Evolutionary conservation across 225 moss, liverwort and hornwort species (phyloP).

Genomic region (Antitrichia curtipendula): DNA sequence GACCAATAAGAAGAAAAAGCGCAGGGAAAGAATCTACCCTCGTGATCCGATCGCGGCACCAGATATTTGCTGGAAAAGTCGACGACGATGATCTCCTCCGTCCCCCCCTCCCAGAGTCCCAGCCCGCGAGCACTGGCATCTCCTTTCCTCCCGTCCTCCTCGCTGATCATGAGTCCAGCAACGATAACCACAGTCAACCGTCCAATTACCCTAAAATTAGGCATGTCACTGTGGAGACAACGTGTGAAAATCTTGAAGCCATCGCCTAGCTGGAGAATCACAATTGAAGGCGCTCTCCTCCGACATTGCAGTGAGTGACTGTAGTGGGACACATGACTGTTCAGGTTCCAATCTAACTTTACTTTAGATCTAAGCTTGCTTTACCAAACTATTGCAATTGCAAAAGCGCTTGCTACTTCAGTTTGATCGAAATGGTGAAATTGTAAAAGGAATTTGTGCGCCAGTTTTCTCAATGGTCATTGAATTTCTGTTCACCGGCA

Average conservation of each 20-base stretch:
- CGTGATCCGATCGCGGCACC: neutral
- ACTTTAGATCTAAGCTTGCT: neutral
- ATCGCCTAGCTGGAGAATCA: neutral
- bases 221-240: neutral
- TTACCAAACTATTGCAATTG: too few species aligned
- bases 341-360: neutral
- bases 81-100: neutral
- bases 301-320: neutral
- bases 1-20: neutral
- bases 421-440: neutral
- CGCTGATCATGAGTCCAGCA: neutral
- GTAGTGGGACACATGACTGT: neutral
- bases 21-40: neutral
- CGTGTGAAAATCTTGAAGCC: neutral
- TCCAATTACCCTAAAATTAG: neutral
- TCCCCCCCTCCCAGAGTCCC: neutral
- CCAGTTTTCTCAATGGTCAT: neutral
- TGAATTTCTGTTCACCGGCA: neutral
- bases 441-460: neutral
- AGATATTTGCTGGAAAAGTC: neutral
- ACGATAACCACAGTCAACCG: neutral
- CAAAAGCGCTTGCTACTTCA: neutral
- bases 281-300: neutral
- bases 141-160: neutral
- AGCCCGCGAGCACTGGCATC: neutral